Evolutionary conservation across 805 yeast genomes (phyloP), one percentile per base, ranked within the genome.

Genomic region (Kuraishia borneana): DNA sequence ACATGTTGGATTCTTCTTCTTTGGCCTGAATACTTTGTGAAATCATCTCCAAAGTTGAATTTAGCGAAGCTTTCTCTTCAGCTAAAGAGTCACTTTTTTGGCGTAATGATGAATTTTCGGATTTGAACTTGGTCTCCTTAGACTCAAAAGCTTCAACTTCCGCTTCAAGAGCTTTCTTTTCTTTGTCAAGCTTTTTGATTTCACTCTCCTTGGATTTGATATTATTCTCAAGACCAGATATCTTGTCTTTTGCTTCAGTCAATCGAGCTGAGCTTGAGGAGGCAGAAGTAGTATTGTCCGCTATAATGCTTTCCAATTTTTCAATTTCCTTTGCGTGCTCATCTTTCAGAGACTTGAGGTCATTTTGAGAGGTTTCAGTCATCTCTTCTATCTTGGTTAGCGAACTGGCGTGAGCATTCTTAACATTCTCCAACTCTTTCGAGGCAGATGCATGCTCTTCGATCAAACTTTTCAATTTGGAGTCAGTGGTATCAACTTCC

Each of bases 41-140:
- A 6, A 56, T 53, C 38, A 53, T 41, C 25, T 51, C 52, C 7
- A 58, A 34, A 0, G 58, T 49, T 1, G 60, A 46, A 12, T 51
- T 44, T 23, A 58, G 36, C 0, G 63, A 53, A 26, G 51, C 51
- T 32, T 56, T 54, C 41, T 56, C 58, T 18, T 51, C 54, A 13
- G 46, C 47, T 4, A 46, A 38, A 1, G 53, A 49, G 9, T 47
- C 48, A 26, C 48, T 41, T 20, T 39, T 38, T 25, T 53, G 58
- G 18, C 46, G 47, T 36, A 52, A 35, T 2, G 44, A 36, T 2
- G 42, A 42, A 4, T 51, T 41, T 3, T 47, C 47, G 17, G 42
- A 43, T 30, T 51, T 54, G 26, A 39, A 35, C 4, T 46, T 50
- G n/a, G 48, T 41, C 30, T 54, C 56, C 4, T 50, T 47, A 1